phyloP scores from a whole-genome alignment of 306 rosid species.

The Alnus rubra region DNA sequence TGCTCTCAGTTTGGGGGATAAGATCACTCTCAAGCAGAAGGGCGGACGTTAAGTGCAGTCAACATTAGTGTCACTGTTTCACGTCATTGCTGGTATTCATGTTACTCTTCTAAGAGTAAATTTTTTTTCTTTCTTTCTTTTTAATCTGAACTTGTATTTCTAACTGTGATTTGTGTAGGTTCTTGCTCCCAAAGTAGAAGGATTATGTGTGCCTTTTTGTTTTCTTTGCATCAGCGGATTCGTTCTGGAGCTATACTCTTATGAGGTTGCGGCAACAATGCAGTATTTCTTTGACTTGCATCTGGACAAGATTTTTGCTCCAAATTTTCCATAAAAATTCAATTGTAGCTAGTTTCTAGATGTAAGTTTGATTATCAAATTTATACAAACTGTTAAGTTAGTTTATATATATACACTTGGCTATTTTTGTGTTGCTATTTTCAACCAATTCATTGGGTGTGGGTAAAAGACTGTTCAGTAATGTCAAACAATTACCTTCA shows the following conservation, averaged over 20 bases:
- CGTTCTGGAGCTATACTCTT: background rate
- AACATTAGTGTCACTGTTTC: background rate
- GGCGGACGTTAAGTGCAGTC: constrained; percentile 37
- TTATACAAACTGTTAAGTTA: background rate
- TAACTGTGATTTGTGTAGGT: background rate
- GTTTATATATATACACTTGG: background rate
- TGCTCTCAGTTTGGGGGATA: constrained; percentile 96
- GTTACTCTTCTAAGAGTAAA: background rate
- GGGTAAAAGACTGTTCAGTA: background rate
- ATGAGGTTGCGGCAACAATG: background rate
- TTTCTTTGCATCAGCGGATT: background rate
- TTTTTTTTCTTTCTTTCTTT: background rate
- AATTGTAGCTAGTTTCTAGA: background rate
- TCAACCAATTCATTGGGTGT: background rate
- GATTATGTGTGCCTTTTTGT: background rate
- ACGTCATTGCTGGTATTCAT: background rate
- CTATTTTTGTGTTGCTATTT: background rate
- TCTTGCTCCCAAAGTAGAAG: background rate
- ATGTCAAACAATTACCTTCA: no score
- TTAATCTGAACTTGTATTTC: background rate
- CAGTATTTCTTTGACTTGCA: background rate
- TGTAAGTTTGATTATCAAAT: background rate
- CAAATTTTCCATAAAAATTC: background rate
- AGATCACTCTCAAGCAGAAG: constrained; percentile 98
- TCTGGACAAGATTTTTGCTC: background rate